A percentile compares a stretch with the other conserved stretches of the same genome.
Conservation (phyloP, 176 grass and related monocot species). For the Elymus sibiricus region DNA sequence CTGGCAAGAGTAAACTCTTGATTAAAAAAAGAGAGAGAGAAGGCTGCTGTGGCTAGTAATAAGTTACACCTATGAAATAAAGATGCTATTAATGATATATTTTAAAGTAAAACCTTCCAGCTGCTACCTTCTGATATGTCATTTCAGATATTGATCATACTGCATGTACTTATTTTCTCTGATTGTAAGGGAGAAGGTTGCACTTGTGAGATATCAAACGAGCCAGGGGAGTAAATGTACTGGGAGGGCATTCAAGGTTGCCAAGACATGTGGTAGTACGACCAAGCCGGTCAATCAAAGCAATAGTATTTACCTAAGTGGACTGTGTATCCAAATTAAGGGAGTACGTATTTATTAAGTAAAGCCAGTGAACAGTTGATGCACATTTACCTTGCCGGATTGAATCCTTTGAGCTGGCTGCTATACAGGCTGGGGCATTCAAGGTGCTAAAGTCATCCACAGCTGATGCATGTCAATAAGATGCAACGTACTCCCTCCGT, state of each 20-base stretch:
- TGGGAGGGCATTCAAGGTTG: constrained; percentile 31
- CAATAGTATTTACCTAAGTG: constrained; percentile 27
- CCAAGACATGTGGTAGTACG: constrained; percentile 18
- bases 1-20: constrained; percentile 18
- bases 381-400: constrained; percentile 45
- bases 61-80: constrained; percentile 8
- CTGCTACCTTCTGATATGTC: constrained; percentile 34
- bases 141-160: constrained; percentile 32
- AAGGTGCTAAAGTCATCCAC: constrained; percentile 29
- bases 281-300: constrained; percentile 10
- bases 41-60: background rate
- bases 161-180: background rate
- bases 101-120: constrained; percentile 22
- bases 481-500: no score
- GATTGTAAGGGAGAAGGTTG: background rate
- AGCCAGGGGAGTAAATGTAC: constrained; percentile 30
- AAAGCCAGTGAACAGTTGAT: background rate
- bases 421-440: constrained; percentile 34
- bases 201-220: constrained; percentile 19
- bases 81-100: constrained; percentile 4
- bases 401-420: constrained; percentile 15
- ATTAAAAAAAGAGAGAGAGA: background rate
- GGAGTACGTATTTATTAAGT: background rate
- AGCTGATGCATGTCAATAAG: background rate
- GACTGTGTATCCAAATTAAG: background rate